Evolutionary conservation across 768 basidiomycete genomes (phyloP).

Genomic region (Lentinula sp.): DNA sequence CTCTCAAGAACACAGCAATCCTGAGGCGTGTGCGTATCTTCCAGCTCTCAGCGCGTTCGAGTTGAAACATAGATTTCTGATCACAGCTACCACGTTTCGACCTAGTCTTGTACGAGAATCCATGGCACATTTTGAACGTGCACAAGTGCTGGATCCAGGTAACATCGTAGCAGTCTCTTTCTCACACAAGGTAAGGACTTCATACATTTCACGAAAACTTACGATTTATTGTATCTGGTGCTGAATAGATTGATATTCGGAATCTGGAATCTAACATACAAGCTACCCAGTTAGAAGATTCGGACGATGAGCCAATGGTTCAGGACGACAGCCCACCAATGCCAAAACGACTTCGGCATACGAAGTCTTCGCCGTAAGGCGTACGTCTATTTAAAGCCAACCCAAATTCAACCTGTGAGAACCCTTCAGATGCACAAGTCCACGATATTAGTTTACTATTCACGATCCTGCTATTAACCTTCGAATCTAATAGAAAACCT

Average conservation of each 20-base stretch:
- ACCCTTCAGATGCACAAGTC: too few relatives aligned
- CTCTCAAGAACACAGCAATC: conserved; percentile 31
- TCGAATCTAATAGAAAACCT: too few relatives aligned
- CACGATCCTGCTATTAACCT: too few relatives aligned
- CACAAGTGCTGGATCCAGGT: conserved; percentile 50
- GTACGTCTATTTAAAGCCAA: neutral
- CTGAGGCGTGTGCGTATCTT: neutral
- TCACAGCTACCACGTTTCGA: conserved; percentile 19
- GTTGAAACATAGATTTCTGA: neutral
- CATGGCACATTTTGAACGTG: conserved; percentile 60
- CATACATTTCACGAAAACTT: neutral
- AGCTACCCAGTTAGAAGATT: conserved; percentile 18
- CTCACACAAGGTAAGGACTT: conserved; percentile 38
- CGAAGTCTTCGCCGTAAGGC: neutral
- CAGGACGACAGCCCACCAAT: conserved; percentile 15
- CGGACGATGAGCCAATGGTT: conserved; percentile 26
- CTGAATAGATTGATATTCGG: neutral
- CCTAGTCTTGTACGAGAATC: conserved; percentile 42
- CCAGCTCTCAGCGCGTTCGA: neutral
- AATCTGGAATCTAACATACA: conserved; percentile 8
- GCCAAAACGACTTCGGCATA: conserved; percentile 29
- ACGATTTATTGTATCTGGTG: neutral
- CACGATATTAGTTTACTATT: too few relatives aligned
- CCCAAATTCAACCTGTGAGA: too few relatives aligned
- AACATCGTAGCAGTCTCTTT: conserved; percentile 50